A percentile compares a stretch with the other conserved stretches of the same genome.
These are phyloP conservation scores for Chlamydomonas reinhardtii DNA, from an alignment of 163 green algal genomes.

Conservation along the genomic window DNA sequence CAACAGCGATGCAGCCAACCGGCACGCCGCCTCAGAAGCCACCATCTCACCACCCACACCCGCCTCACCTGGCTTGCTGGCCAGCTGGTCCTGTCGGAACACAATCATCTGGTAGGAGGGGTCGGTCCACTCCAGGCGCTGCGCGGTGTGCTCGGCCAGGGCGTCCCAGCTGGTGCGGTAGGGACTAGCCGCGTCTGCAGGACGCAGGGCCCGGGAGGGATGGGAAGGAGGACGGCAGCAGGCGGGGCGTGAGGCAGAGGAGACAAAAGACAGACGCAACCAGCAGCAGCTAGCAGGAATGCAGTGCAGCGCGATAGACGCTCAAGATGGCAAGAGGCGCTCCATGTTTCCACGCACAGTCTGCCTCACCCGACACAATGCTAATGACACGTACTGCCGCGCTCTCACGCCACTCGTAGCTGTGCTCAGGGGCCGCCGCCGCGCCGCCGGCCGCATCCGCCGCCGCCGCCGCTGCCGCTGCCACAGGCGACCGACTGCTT, in stretches of 20 bases:
- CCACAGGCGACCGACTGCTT: too few relatives aligned
- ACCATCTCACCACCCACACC: too few relatives aligned
- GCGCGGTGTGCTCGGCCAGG: conserved; percentile 60
- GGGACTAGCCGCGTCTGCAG: conserved; percentile 8
- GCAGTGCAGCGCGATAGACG: too few relatives aligned
- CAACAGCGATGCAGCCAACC: too few relatives aligned
- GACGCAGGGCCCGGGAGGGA: background rate
- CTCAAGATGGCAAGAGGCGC: too few relatives aligned
- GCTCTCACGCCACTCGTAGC: conserved; percentile 25
- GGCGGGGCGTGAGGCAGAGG: background rate
- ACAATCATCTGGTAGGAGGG: conserved; percentile 49
- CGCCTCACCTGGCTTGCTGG: background rate
- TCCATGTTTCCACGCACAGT: too few relatives aligned
- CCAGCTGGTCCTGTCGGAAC: background rate
- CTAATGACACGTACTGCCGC: conserved; percentile 5
- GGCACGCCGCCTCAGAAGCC: too few relatives aligned
- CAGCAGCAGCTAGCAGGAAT: background rate
- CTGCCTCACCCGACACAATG: background rate
- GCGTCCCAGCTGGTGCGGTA: conserved; percentile 59
- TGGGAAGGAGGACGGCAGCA: too few relatives aligned
- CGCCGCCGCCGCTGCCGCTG: too few relatives aligned
- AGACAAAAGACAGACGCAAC: background rate
- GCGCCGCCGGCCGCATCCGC: too few relatives aligned
- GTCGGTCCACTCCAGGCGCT: conserved; percentile 64
- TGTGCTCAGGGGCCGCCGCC: too few relatives aligned